A percentile compares a stretch with the other conserved stretches of the same genome.
phyloP scores from a whole-genome alignment of 2,329 filamentous ascomycete genomes.

The Balansia obtecta region DNA sequence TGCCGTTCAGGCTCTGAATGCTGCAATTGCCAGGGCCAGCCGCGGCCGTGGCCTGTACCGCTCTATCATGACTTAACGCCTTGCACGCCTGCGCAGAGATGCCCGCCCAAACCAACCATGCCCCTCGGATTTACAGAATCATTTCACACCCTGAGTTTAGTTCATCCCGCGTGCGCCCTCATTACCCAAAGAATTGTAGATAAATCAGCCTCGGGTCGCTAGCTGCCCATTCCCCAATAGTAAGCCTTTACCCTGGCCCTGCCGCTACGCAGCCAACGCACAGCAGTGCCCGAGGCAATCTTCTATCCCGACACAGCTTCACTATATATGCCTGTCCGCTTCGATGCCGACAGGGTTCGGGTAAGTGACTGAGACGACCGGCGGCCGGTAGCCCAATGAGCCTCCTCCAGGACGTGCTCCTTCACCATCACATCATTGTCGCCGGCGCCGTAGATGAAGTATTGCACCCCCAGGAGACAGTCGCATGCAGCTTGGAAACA shows the following conservation, averaged over 20 bases:
- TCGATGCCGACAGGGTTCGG: conserved; percentile 25
- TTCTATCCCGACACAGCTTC: conserved; percentile 20
- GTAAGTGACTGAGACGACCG: conserved; percentile 10
- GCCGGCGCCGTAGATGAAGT: conserved; percentile 53
- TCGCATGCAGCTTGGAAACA: conserved; percentile 73
- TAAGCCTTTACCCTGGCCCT: background rate
- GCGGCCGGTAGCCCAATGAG: conserved; percentile 18
- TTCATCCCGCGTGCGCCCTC: background rate
- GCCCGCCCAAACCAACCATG: background rate
- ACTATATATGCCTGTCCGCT: conserved; percentile 25
- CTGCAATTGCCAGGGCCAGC: background rate
- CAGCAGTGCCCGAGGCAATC: conserved; percentile 4
- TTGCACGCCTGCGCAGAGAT: conserved; percentile 3
- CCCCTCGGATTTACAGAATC: too few relatives aligned
- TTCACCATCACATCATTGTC: conserved; percentile 22
- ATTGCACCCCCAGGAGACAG: conserved; percentile 61
- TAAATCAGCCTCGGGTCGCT: background rate
- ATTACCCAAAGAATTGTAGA: background rate
- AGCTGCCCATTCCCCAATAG: background rate
- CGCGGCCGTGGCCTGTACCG: conserved; percentile 12
- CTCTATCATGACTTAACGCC: conserved; percentile 17
- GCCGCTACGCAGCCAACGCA: conserved; percentile 2
- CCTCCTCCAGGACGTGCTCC: conserved; percentile 24
- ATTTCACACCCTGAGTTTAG: background rate
- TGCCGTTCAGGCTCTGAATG: conserved; percentile 3